phyloP scores from a whole-genome alignment of 139 green algal genomes.

The Closterium sp. region DNA sequence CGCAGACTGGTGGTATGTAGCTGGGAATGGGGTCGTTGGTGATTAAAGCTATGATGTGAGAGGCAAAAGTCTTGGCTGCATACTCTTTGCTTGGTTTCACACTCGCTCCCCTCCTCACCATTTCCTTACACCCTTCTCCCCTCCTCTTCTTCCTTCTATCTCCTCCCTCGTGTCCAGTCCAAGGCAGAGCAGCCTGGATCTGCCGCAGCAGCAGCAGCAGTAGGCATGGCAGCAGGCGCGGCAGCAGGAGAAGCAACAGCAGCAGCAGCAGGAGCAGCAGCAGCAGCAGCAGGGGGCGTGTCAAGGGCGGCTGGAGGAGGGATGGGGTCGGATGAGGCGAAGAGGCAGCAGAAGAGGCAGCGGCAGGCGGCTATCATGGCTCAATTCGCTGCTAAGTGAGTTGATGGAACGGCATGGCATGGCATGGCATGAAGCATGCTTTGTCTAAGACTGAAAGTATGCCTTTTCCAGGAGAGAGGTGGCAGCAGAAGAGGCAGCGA shows the following conservation, averaged over 20 bases:
- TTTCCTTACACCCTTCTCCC: too few relatives aligned
- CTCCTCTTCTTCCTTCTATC: neutral
- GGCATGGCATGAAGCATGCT: neutral
- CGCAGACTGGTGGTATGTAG: neutral
- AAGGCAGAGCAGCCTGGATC: neutral
- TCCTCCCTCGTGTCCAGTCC: neutral
- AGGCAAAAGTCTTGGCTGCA: neutral
- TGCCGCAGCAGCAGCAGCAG: neutral
- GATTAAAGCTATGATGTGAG: neutral
- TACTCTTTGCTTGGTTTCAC: neutral
- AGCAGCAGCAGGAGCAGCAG: neutral
- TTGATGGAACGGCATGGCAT: neutral
- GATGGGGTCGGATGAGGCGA: neutral
- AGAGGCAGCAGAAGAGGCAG: neutral
- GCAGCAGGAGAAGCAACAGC: neutral
- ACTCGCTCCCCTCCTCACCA: too few relatives aligned
- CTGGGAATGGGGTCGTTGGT: neutral
- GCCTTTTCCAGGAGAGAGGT: too few relatives aligned
- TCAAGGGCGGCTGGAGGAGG: neutral
- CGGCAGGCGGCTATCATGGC: neutral
- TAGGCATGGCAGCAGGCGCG: neutral
- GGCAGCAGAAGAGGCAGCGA: too few relatives aligned
- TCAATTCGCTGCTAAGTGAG: neutral
- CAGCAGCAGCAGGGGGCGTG: neutral
- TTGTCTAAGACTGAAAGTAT: neutral